Conservation (phyloP, 2,329 filamentous ascomycete genomes). For the Myrmaecium sp. region DNA sequence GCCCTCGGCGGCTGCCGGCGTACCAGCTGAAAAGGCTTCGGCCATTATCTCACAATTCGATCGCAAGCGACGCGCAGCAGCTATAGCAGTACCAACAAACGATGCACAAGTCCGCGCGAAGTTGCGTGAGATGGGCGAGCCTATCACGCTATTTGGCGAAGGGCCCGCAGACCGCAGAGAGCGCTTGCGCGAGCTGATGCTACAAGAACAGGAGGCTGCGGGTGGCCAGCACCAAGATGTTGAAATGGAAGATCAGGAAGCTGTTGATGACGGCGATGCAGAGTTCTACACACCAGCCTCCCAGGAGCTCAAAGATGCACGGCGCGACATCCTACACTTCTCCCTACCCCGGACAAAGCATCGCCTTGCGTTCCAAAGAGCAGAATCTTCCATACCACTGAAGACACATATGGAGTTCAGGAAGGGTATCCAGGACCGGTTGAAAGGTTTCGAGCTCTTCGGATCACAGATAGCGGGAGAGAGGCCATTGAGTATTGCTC, state of each 20-base stretch:
- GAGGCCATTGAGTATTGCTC: slow-evolving; percentile 75
- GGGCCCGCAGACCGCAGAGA: slow-evolving; percentile 73
- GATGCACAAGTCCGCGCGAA: slow-evolving; percentile 69
- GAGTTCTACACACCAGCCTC: slow-evolving; percentile 89
- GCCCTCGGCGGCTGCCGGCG: slow-evolving; percentile 45
- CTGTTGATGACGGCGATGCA: slow-evolving; percentile 48
- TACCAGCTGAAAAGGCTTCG: slow-evolving; percentile 65
- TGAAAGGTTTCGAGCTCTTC: slow-evolving; percentile 75
- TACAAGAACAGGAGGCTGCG: slow-evolving; percentile 56
- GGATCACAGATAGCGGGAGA: slow-evolving; percentile 88
- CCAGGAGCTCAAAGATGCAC: slow-evolving; percentile 54
- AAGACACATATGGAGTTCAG: slow-evolving; percentile 85
- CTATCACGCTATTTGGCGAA: slow-evolving; percentile 88
- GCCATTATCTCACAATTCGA: slow-evolving; percentile 78
- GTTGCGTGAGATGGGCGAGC: slow-evolving; percentile 77
- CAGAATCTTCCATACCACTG: slow-evolving; percentile 67
- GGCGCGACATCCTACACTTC: slow-evolving; percentile 64
- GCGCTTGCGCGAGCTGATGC: slow-evolving; percentile 62
- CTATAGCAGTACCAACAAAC: slow-evolving; percentile 84
- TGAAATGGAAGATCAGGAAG: slow-evolving; percentile 31
- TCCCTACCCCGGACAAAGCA: slow-evolving; percentile 69
- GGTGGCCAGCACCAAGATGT: slow-evolving; percentile 38
- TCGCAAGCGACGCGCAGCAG: slow-evolving; percentile 74
- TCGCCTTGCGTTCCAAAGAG: slow-evolving; percentile 59
- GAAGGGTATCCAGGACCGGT: slow-evolving; percentile 68